Percentiles rank a stretch among this genome's conserved stretches.
Conservation (phyloP, 1,139 yeast species). For the Blastobotrys persicus region DNA sequence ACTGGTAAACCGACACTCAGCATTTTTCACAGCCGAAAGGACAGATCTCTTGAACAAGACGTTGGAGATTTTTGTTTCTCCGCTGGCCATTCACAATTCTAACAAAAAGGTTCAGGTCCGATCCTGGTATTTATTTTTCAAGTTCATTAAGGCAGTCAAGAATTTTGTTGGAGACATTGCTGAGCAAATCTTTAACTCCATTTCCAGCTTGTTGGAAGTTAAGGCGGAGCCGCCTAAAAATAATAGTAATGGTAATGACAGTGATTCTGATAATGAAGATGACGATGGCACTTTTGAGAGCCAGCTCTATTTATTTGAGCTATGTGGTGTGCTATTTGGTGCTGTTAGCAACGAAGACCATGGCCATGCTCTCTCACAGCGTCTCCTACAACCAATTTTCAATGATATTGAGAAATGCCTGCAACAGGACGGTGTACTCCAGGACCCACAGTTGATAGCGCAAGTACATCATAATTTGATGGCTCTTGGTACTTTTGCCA, state of each 20-base stretch:
- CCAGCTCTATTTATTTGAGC: conserved; percentile 80
- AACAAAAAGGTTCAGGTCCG: conserved; percentile 65
- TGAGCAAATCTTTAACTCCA: conserved; percentile 49
- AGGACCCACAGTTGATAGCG: conserved; percentile 49
- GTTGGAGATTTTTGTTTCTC: conserved; percentile 74
- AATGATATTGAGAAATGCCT: conserved; percentile 61
- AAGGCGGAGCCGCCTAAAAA: conserved; percentile 53
- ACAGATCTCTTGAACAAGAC: conserved; percentile 58
- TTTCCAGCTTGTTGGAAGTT: conserved; percentile 53
- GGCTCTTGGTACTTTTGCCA: conserved; percentile 86
- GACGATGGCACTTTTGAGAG: conserved; percentile 62
- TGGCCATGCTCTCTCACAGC: conserved; percentile 28
- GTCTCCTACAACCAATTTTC: conserved; percentile 77
- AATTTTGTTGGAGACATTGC: conserved; percentile 54
- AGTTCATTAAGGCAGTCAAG: conserved; percentile 75
- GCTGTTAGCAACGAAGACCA: conserved; percentile 40
- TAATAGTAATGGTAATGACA: conserved; percentile 29
- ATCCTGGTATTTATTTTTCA: conserved; percentile 85
- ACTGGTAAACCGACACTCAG: conserved; percentile 73
- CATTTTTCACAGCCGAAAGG: conserved; percentile 51
- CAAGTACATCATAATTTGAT: conserved; percentile 84
- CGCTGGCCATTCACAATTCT: conserved; percentile 74
- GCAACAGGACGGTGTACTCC: conserved; percentile 26
- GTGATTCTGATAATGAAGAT: conserved; percentile 42
- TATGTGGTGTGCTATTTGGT: conserved; percentile 38